phyloP scores from a whole-genome alignment of 2,329 filamentous ascomycete genomes.

The Pseudogymnoascus sp. region DNA sequence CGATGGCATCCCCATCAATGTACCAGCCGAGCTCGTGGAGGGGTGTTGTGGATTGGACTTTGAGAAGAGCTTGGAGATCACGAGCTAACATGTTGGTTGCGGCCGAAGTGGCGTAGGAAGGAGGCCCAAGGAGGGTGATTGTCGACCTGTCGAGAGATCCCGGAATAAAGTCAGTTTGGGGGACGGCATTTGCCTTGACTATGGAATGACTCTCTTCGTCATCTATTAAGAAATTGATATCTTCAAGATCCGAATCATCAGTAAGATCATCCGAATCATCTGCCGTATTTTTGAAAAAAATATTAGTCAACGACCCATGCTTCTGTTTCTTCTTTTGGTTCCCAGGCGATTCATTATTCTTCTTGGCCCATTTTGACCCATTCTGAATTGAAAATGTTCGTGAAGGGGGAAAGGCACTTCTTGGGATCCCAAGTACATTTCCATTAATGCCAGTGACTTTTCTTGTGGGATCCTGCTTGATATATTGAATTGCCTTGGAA shows the following conservation, averaged over 20 bases:
- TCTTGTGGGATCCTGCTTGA: constrained; percentile 17
- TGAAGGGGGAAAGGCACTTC: constrained; percentile 19
- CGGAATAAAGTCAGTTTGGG: constrained; percentile 56
- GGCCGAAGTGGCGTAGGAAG: constrained; percentile 53
- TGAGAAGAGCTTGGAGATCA: constrained; percentile 58
- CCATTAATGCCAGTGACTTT: constrained; percentile 20
- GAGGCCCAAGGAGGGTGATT: constrained; percentile 58
- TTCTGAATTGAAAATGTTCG: constrained; percentile 4
- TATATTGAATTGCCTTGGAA: background rate
- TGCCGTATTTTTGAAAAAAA: background rate
- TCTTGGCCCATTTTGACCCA: constrained; percentile 7
- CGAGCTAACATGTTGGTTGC: constrained; percentile 57
- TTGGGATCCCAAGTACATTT: constrained; percentile 1
- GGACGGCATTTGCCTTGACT: constrained; percentile 9
- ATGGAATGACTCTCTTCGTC: background rate
- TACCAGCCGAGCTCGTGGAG: constrained; percentile 74
- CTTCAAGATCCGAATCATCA: constrained; percentile 4
- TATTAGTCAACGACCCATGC: constrained; percentile 1
- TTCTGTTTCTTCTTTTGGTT: constrained; percentile 16
- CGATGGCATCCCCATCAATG: constrained; percentile 57
- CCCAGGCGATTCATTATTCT: background rate
- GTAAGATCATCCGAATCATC: background rate
- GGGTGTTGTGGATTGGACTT: constrained; percentile 54
- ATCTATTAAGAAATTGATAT: constrained; percentile 4
- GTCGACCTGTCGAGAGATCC: constrained; percentile 54